Base-by-base conservation (phyloP, 2,329 filamentous ascomycete genomes). In the Colletotrichum tropicicola region DNA sequence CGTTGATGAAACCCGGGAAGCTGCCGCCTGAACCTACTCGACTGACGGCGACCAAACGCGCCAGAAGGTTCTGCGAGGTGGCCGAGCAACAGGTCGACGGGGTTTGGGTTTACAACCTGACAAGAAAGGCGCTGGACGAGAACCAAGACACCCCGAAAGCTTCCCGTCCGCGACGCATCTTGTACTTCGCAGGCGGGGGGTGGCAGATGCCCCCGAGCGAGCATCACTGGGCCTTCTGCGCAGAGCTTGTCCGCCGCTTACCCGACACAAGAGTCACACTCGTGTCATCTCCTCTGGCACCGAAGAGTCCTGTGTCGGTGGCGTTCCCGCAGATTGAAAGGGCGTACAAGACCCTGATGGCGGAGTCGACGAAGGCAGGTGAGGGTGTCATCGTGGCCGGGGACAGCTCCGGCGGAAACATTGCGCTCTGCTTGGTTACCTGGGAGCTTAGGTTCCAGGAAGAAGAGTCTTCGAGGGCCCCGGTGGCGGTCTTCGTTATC, bases 101-200 rank as follows among this genome's bases (percentile, higher is more conserved):
- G 0, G 41, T 75, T 0, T 76, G 73, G 74, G 65, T 69, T 0
- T 76, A 76, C 32, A 69, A 75, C 3, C n/a, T 57, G 12, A 35
- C 9, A 19, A 8, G 8, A 1, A 57, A 9, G 72, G 21, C 68
- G 35, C 1, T 13, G 12, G 27, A 1, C 6, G 19, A 53, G 0
- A 15, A 39, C 8, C 17, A 44, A 1, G 81, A 73, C 25, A 7
- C 28, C 9, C n/a, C n/a, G n/a, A n/a, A n/a, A n/a, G 6, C 37
- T 9, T 5, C 51, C 4, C 56, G 68, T 15, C 3, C 8, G 0
- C 61, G 66, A 0, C 65, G 73, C 6, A 71, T 89, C 23, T 82
- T 85, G 65, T 89, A 88, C 64, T 87, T 87, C 66, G 78, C 79
- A 0, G 87, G 86, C 2, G 86, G 86, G 6, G 84, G 83, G 4